phyloP scores from a whole-genome alignment of 2,329 filamentous ascomycete species.

The Alternaria burnsii region DNA sequence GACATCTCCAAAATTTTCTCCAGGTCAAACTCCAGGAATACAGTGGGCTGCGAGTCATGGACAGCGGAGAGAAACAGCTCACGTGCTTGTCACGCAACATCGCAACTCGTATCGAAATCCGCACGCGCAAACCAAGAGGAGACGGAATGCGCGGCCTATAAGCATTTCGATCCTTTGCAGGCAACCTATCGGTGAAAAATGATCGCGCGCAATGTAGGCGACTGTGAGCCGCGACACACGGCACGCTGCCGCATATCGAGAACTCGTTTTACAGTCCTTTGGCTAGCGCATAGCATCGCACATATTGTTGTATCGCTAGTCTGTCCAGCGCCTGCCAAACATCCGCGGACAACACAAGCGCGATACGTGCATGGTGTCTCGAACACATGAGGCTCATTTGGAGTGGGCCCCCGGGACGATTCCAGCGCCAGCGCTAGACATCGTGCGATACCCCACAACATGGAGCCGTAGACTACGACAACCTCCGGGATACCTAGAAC shows the following conservation, averaged over 20 bases:
- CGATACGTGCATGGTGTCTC: neutral
- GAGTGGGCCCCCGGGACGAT: neutral
- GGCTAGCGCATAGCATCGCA: neutral
- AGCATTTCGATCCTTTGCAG: neutral
- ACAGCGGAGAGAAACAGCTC: slow-evolving; percentile 3
- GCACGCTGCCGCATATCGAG: neutral
- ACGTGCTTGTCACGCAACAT: slow-evolving; percentile 4
- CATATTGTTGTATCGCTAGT: neutral
- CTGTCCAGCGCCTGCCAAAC: neutral
- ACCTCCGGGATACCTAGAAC: neutral
- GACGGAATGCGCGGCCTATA: neutral
- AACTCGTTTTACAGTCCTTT: neutral
- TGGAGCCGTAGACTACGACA: neutral
- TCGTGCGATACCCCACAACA: neutral
- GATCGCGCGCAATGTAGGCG: neutral
- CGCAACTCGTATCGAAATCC: neutral
- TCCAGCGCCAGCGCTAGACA: slow-evolving; percentile 4
- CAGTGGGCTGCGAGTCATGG: neutral
- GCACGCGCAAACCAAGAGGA: neutral
- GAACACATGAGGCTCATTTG: slow-evolving; percentile 1
- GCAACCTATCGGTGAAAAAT: neutral
- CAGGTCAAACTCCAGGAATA: slow-evolving; percentile 7
- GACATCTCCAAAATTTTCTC: slow-evolving; percentile 16
- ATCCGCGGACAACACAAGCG: neutral
- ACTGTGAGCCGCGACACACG: neutral